Base-by-base conservation (phyloP, 441 rosid genomes). In the Aleurites moluccanus region DNA sequence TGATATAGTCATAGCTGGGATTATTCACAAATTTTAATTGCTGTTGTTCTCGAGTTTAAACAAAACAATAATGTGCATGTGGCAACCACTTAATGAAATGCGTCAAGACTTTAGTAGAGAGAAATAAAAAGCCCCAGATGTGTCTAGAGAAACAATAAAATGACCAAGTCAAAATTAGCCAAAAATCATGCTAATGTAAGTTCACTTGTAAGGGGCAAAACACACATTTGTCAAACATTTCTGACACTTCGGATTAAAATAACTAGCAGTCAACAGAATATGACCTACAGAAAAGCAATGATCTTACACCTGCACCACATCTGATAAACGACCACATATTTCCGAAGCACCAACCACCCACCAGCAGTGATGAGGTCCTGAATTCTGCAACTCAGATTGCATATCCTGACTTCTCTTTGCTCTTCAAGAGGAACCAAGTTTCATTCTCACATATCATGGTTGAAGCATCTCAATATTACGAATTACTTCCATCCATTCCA, bases 231-330 rank as follows among this genome's bases (percentile, higher is more conserved):
- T 47, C 52, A 23, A 70, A 67, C 69, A 57, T 61, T 66, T 60
- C 55, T 64, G 28, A 40, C 47, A 47, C 38, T 45, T 30, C 3
- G 16, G 38, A 69, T 56, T 53, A 69, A n/a, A 50, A 61, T n/a
- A 64, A 69, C 44, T 50, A 62, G 67, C 35, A 77, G 68, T 64
- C 28, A 74, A 71, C 28, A 57, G 20, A 72, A 40, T 77, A 74
- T 61, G 75, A 77, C 82, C 76, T 77, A 78, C 76, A 44, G 73
- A 80, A 73, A 80, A 70, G 82, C 77, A 77, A 78, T 85, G 79
- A 79, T 77, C 76, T 63, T 72, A 82, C 75, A 82, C 89, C 85
- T 85, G 90, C 91, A 81, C 90, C 86, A 78, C 78, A 80, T 79
- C 79, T 69, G 84, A 79, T 60, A 74, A 82, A 70, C 52, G 74